These are phyloP conservation scores for Podaxis rugospora DNA, from an alignment of 768 basidiomycete genomes.

Conservation along the genomic window DNA sequence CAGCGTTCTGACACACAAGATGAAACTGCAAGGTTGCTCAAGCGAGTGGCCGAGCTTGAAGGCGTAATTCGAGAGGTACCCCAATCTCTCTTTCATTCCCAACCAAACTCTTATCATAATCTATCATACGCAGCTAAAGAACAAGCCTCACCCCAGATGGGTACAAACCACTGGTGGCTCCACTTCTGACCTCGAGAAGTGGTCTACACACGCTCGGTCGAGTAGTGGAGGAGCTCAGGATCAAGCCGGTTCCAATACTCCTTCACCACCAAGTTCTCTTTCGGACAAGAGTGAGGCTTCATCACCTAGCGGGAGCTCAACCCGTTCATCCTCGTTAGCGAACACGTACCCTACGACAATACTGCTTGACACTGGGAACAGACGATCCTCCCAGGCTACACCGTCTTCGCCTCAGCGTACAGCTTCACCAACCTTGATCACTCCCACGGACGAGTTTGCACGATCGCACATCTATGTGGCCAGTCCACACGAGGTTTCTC, in stretches of 20 bases:
- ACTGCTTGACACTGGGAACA: slow-evolving; percentile 21
- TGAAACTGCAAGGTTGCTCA: slow-evolving; percentile 62
- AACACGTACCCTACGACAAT: slow-evolving; percentile 18
- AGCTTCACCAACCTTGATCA: slow-evolving; percentile 36
- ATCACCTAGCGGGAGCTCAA: slow-evolving; percentile 11
- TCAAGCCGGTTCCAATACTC: slow-evolving; percentile 19
- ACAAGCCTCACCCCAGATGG: slow-evolving; percentile 71
- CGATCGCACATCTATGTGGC: slow-evolving; percentile 27
- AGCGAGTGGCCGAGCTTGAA: slow-evolving; percentile 78
- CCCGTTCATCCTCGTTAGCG: slow-evolving; percentile 13
- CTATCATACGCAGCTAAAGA: slow-evolving; percentile 47
- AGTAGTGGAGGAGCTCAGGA: slow-evolving; percentile 14
- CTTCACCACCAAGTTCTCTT: slow-evolving; percentile 27
- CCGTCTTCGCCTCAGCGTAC: slow-evolving; percentile 30
- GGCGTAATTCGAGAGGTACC: slow-evolving; percentile 76
- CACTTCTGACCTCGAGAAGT: slow-evolving; percentile 25
- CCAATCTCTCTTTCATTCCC: slow-evolving; percentile 25
- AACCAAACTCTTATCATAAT: slow-evolving; percentile 20
- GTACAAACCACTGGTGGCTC: slow-evolving; percentile 37
- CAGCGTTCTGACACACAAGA: slow-evolving; percentile 52
- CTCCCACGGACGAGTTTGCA: slow-evolving; percentile 41
- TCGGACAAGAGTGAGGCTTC: slow-evolving; percentile 24
- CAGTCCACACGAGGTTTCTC: slow-evolving; percentile 20
- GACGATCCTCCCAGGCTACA: slow-evolving; percentile 25
- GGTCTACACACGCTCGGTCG: slow-evolving; percentile 20